Evolutionary conservation across 306 rosid genomes (phyloP), one percentile per base, ranked within the genome.

Genomic region (Crataegus laevigata): DNA sequence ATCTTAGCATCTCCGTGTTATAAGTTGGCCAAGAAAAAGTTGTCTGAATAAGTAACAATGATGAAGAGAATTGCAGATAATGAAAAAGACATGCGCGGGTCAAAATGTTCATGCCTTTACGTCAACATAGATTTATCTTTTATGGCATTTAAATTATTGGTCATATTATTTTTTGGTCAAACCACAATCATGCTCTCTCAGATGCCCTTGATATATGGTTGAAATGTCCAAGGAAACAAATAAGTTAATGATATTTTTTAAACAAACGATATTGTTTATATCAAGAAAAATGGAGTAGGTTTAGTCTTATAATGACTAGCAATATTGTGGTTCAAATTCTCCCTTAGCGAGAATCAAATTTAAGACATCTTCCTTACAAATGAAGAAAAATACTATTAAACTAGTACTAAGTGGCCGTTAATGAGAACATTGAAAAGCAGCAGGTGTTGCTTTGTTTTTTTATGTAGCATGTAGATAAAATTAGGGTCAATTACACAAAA

Each of bases 281-380:
- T 2, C 38, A 34, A 34, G 38, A 32, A 32, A 8, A 34, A 32
- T 1, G 8, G 0, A 0, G 36, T 32, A 32, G 0, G 8, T 1
- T 32, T 32, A 32, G 36, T 32, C 36, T 32, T 8, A 32, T 8
- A 34, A 34, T 34, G 8, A 3, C 8, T 34, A 34, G 0, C 1
- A 34, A 34, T 34, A 34, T 34, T 34, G 2, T 34, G 38, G 2
- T 34, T 34, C 38, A 34, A 34, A 34, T 34, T 34, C 2, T 0
- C 2, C 8, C 6, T 34, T 34, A 1, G 0, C 0, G 38, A 34
- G 0, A 34, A 34, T 34, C 8, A 1, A 34, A 34, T 0, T 0
- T 34, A 34, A 6, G 0, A 34, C 1, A 0, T 6, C 2, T 5
- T 8, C 0, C 8, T 34, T 34, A 34, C 38, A 34, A 34, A 34